Base-by-base conservation (phyloP, 441 rosid species). In the Populus trichocarpa region DNA sequence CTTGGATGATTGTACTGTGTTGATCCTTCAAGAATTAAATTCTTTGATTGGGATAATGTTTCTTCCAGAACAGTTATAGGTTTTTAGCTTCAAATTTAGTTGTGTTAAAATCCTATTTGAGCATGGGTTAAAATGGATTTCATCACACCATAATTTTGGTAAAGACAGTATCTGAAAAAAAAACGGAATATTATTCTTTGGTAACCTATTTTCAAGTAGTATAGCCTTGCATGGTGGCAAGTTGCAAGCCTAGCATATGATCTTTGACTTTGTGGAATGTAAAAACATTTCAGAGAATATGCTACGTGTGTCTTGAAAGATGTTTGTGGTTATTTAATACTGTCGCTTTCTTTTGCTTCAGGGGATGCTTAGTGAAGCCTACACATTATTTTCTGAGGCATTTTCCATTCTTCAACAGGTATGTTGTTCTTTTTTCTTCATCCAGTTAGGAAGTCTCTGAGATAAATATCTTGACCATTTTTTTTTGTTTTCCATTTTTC, bases 331-430 rank as follows among this genome's bases (percentile, higher is more conserved):
- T 53, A 18, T 53, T 53, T 16, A 53, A 18, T 18, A 53, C 8
- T 53, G 61, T 53, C 9, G 2, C 8, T 53, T 30, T 30, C 61
- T 77, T 75, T 67, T 78, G 78, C 82, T 82, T 81, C 88, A 97
- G 99, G 99, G 99, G 69, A 89, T 97, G 95, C 98, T 95, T 67
- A 87, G 91, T 83, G 99, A 97, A 88, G 98, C 99, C 32, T 92
- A 90, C 89, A 89, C 98, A 30, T 85, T 90, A 69, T 95, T 97
- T 84, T 92, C 94, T 0, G 98, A 97, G 90, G 99, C 99, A 36
- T 94, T 95, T 84, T 88, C 99, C 57, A 88, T 97, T 82, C 98
- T 97, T 86, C 99, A 97, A 86, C 99, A 97, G 93, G 99, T 90
- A 82, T 75, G 81, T 42, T 68, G 35, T 74, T 68, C 12, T 69